phyloP scores from a whole-genome alignment of 83 land plant genomes.

The Isoetes engelmannii region DNA sequence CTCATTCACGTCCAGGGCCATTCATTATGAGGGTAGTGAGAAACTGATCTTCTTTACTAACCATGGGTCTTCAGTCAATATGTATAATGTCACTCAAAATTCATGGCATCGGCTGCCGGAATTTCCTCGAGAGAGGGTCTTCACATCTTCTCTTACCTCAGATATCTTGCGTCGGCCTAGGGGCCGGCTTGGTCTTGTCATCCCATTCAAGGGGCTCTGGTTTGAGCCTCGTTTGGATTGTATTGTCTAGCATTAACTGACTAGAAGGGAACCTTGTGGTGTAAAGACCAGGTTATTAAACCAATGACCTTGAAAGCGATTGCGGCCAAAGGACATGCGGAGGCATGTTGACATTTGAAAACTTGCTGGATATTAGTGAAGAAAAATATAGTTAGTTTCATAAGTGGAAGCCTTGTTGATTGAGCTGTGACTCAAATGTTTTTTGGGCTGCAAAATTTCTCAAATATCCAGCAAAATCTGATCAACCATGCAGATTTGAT shows the following conservation, averaged over 20 bases:
- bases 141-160: background rate
- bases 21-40: background rate
- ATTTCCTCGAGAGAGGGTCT: background rate
- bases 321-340: too few species aligned
- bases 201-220: constrained; percentile 6
- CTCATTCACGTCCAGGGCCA: constrained; percentile 3
- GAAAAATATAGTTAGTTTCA: too few species aligned
- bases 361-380: too few species aligned
- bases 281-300: too few species aligned
- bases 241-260: background rate
- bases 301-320: too few species aligned
- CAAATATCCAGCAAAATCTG: too few species aligned
- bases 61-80: background rate
- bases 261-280: background rate
- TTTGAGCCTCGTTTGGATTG: constrained; percentile 2
- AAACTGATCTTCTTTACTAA: background rate
- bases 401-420: too few species aligned
- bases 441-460: too few species aligned
- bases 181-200: background rate
- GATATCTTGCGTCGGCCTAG: background rate
- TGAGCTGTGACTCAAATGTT: too few species aligned
- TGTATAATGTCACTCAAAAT: background rate
- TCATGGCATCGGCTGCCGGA: constrained; percentile 1
- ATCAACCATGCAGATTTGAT: too few species aligned
- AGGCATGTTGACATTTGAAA: too few species aligned